Evolutionary conservation across 2,329 filamentous ascomycete species (phyloP).

Genomic region (Botrytis medusae): DNA sequence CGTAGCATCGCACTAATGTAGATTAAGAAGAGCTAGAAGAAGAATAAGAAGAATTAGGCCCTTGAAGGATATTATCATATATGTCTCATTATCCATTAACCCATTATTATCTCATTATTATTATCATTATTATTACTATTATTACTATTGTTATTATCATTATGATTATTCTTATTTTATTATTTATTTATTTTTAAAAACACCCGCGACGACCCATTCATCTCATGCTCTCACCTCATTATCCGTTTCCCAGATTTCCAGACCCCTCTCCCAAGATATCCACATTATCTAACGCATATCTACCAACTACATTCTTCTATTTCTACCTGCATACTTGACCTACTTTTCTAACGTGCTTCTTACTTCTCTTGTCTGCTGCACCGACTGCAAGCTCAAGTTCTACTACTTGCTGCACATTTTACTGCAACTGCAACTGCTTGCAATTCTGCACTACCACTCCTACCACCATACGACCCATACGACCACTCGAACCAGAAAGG

Average conservation of each 20-base stretch:
- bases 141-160: neutral
- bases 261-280: slow-evolving; percentile 16
- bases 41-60: neutral
- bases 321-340: slow-evolving; percentile 13
- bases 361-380: slow-evolving; percentile 13
- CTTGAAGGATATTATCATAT: neutral
- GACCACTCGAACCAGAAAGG: slow-evolving; percentile 16
- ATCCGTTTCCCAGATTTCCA: slow-evolving; percentile 13
- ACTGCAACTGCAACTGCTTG: slow-evolving; percentile 11
- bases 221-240: slow-evolving; percentile 6
- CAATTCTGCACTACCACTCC: slow-evolving; percentile 20
- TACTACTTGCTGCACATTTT: slow-evolving; percentile 13
- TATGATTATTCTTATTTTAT: neutral
- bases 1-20: neutral
- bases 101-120: neutral
- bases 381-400: slow-evolving; percentile 12
- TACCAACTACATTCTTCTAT: slow-evolving; percentile 18
- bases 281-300: slow-evolving; percentile 15
- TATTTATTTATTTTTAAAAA: neutral
- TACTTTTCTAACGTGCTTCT: slow-evolving; percentile 8
- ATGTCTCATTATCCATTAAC: neutral
- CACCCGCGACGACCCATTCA: slow-evolving; percentile 13
- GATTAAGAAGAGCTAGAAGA: slow-evolving; percentile 10
- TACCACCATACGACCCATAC: slow-evolving; percentile 20
- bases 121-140: neutral